Conservation (phyloP, 495 filamentous ascomycete species). For the Penicillium goetzii region DNA sequence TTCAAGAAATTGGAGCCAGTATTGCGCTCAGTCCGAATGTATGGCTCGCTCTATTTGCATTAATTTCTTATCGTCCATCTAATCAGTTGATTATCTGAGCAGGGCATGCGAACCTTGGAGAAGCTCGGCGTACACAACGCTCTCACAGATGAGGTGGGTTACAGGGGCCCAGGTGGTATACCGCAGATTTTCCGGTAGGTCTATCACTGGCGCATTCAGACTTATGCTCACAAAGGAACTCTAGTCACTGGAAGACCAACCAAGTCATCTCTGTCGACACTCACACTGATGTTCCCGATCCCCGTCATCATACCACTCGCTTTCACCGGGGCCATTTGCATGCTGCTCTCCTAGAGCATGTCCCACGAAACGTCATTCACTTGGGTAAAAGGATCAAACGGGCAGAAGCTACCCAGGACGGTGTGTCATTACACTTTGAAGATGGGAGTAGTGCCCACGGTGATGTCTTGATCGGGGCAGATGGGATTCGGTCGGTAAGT, state of each 20-base stretch:
- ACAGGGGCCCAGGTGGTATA: slow-evolving; percentile 45
- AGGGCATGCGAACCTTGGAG: slow-evolving; percentile 52
- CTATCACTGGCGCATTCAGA: background rate
- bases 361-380: slow-evolving; percentile 38
- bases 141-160: slow-evolving; percentile 45
- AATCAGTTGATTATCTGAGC: background rate
- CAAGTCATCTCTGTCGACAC: slow-evolving; percentile 48
- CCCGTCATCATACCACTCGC: slow-evolving; percentile 49
- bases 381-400: slow-evolving; percentile 25
- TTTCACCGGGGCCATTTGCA: slow-evolving; percentile 54
- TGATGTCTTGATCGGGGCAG: slow-evolving; percentile 40
- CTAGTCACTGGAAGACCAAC: slow-evolving; percentile 48
- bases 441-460: slow-evolving; percentile 37
- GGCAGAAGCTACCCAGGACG: slow-evolving; percentile 22
- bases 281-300: slow-evolving; percentile 39
- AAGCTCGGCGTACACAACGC: slow-evolving; percentile 47
- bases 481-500: slow-evolving; percentile 42
- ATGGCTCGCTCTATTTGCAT: background rate
- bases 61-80: background rate
- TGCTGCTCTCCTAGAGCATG: slow-evolving; percentile 45
- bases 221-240: background rate
- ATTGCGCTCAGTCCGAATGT: slow-evolving; percentile 57
- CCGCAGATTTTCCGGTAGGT: slow-evolving; percentile 38
- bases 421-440: slow-evolving; percentile 34
- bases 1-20: slow-evolving; percentile 52